Evolutionary conservation across 2,329 filamentous ascomycete genomes (phyloP), one percentile per base, ranked within the genome.

Genomic region (Thielaviopsis cerberus): DNA sequence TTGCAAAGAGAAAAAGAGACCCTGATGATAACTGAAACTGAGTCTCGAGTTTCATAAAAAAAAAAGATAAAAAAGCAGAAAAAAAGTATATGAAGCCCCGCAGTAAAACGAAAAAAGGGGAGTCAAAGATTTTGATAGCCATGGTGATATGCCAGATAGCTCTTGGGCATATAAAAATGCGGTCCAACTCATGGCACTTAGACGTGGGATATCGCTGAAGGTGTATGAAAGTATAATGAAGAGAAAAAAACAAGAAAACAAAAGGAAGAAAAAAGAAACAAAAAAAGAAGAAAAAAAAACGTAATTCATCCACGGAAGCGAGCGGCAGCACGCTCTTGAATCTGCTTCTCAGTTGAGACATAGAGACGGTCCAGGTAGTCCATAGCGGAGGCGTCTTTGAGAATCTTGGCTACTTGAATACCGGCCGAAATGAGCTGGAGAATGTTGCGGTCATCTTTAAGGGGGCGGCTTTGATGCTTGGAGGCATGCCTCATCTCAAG

Each of bases 381-480:
- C 87, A 92, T 91, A 59, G 88, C 86, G 62, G 79, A 77, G 51
- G 86, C 83, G 72, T 94, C 88, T 72, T 88, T 89, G 61, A 94
- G 73, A 62, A 94, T 89, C 70, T 88, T 91, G 61, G 87, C 85
- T 61, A 94, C 88, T 70, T 94, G 88, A 57, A 88, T 86, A 45
- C 88, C 88, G 48, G 88, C 88, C 62, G 86, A 90, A 66, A 94
- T 88, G 62, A 92, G 78, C 72, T 94, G 88, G 60, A 94, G 76
- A 62, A 94, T 87, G 69, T 92, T 91, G 64, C 88, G 79, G 71
- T 94, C 88, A 73, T 94, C 88, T 73, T 91, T 92, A 63, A 90
- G 76, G 22, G 86, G 86, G 61, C 88, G 80, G 63, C 82, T 86
- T 70, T 90, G 86, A 71, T 90, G 85, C 70, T 88, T 89, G 54